Evolutionary conservation across 306 rosid genomes (phyloP), one percentile per base, ranked within the genome.

Genomic region (Crotalaria pallida): DNA sequence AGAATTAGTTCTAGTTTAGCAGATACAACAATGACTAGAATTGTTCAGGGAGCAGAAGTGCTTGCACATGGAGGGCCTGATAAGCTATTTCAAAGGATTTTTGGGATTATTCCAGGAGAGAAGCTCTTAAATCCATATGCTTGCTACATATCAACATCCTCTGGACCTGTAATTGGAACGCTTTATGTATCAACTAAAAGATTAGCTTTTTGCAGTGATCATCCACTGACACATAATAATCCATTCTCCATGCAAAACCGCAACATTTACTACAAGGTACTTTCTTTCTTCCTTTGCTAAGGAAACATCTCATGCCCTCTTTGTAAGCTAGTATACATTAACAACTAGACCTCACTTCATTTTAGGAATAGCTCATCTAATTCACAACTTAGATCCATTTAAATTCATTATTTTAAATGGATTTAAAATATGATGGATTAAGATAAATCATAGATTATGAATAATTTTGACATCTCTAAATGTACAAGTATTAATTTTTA

Each of bases 121-220:
- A 84, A 79, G 69, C 84, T 83, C 74, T 62, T 79, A 11, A 79
- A 81, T 15, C 59, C 86, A 7, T 87, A 71, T 81, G 88, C 88
- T 40, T 89, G 92, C 77, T 79, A 81, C 77, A 60, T 86, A 27
- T 84, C 88, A 38, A 84, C 90, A 50, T n/a, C 83, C 41, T 21
- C 80, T 72, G 96, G 90, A 51, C 90, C 92, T 67, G 77, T 84
- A 6, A 83, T 81, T 51, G 96, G 92, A 38, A 75, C 79, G 4
- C 80, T 87, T 3, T 87, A 83, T 44, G 72, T 87, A 31, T 84
- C 90, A 77, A 76, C 78, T 3, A 75, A 75, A 69, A 83, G 84
- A 79, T 29, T 86, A 17, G 90, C 92, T 67, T 84, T 86, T 78
- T 84, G 88, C 62, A 86, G 90, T 47, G 88, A 86, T 57, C 67